These are phyloP conservation scores for Asterochloris erici DNA, from an alignment of 139 green algal genomes.

Conservation along the genomic window DNA sequence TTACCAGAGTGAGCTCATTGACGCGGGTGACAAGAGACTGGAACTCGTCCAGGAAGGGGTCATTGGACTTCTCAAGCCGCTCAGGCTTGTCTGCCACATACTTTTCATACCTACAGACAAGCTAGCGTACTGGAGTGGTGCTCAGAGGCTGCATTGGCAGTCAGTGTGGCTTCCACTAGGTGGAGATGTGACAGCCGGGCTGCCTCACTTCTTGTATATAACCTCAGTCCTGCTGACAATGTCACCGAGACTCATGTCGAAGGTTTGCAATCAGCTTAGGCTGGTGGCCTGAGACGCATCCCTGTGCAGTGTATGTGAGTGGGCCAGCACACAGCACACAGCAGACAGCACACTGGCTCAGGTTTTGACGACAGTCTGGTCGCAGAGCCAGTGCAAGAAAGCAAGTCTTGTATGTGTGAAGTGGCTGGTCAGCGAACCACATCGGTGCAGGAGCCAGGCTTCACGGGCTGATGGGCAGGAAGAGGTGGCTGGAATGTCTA, in stretches of 20 bases:
- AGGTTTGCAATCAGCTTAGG: not conserved
- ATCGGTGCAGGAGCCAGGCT: too few species aligned
- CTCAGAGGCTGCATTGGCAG: not conserved
- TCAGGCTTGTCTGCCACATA: constrained; percentile 48
- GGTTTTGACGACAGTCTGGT: too few species aligned
- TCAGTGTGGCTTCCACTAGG: not conserved
- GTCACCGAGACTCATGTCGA: constrained; percentile 25
- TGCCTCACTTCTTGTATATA: constrained; percentile 23
- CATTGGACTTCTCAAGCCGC: constrained; percentile 39
- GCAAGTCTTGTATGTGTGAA: too few species aligned
- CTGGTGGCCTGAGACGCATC: too few species aligned
- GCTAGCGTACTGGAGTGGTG: not conserved
- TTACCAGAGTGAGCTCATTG: constrained; percentile 65
- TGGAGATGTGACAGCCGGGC: not conserved
- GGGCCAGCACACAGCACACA: too few species aligned
- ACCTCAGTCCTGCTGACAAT: constrained; percentile 15
- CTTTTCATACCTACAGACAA: constrained; percentile 67
- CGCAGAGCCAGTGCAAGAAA: too few species aligned
- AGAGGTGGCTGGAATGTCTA: too few species aligned
- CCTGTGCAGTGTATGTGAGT: too few species aligned
- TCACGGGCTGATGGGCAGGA: too few species aligned
- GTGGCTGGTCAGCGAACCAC: too few species aligned
- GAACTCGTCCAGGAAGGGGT: constrained; percentile 68
- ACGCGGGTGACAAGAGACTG: constrained; percentile 51
- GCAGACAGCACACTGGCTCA: too few species aligned